Evolutionary conservation across 2,329 filamentous ascomycete genomes (phyloP).

Genomic region (Thielaviopsis punctulata): DNA sequence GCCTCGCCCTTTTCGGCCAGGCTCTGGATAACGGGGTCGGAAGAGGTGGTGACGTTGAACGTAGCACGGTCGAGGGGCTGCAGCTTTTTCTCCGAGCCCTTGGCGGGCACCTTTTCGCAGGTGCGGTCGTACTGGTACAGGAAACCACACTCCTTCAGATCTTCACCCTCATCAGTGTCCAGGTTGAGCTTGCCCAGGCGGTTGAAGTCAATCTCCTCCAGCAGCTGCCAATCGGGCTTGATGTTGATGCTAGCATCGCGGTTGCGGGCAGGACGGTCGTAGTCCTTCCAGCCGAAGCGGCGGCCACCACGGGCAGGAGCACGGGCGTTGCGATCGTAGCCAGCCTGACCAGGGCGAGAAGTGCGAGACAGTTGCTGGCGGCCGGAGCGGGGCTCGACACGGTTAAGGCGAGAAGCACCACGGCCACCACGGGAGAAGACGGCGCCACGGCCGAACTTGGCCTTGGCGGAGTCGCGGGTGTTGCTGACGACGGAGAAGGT

Average conservation of each 20-base stretch:
- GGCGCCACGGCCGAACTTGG: slow-evolving; percentile 75
- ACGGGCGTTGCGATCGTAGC: slow-evolving; percentile 51
- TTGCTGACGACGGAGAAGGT: slow-evolving; percentile 98
- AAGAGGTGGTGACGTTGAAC: slow-evolving; percentile 95
- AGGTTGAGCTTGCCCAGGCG: slow-evolving; percentile 89
- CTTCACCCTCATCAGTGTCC: slow-evolving; percentile 85
- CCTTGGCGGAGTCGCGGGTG: slow-evolving; percentile 69
- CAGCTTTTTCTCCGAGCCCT: slow-evolving; percentile 74
- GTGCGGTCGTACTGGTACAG: slow-evolving; percentile 94
- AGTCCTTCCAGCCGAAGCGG: slow-evolving; percentile 96
- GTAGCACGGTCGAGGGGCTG: slow-evolving; percentile 81
- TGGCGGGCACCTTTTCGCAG: slow-evolving; percentile 86
- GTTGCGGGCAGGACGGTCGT: slow-evolving; percentile 93
- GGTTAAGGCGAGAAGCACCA: slow-evolving; percentile 57
- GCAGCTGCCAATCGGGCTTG: slow-evolving; percentile 83
- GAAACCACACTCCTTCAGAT: slow-evolving; percentile 90
- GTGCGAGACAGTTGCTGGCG: slow-evolving; percentile 51
- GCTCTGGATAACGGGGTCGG: slow-evolving; percentile 92
- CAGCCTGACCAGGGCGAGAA: slow-evolving; percentile 39
- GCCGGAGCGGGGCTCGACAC: slow-evolving; percentile 43
- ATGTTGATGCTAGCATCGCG: slow-evolving; percentile 93
- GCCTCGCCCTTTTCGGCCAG: slow-evolving; percentile 91
- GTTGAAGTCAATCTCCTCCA: slow-evolving; percentile 98
- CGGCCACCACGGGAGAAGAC: slow-evolving; percentile 77
- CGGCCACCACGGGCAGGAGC: slow-evolving; percentile 59